phyloP scores from a whole-genome alignment of 2,329 filamentous ascomycete species.

The Stachybotrys elegans region DNA sequence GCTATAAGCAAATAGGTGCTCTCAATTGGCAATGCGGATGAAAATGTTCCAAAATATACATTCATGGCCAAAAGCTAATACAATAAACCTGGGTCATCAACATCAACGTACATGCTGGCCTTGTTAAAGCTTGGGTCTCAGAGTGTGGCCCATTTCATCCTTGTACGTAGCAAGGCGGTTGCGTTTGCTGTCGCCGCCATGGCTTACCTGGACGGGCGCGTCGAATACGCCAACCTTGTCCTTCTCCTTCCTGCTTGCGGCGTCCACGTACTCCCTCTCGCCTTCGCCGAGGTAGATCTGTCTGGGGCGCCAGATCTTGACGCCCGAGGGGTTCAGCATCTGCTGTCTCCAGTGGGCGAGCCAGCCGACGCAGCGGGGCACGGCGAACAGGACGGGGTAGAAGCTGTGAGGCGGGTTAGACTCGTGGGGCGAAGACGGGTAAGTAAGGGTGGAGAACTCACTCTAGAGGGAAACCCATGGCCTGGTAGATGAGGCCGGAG shows the following conservation, averaged over 20 bases:
- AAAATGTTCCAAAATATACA: too few relatives aligned
- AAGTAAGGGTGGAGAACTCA: slow-evolving; percentile 9
- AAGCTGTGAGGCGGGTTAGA: slow-evolving; percentile 23
- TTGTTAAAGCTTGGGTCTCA: slow-evolving; percentile 17
- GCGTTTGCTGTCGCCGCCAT: slow-evolving; percentile 38
- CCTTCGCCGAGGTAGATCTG: slow-evolving; percentile 43
- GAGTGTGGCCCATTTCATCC: slow-evolving; percentile 27
- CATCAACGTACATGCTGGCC: too few relatives aligned
- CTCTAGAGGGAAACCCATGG: slow-evolving; percentile 48
- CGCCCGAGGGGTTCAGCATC: slow-evolving; percentile 38
- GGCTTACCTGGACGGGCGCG: slow-evolving; percentile 28
- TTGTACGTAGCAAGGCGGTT: slow-evolving; percentile 33
- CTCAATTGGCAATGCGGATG: too few relatives aligned
- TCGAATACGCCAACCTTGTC: slow-evolving; percentile 25
- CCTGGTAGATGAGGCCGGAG: slow-evolving; percentile 46
- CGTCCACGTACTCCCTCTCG: slow-evolving; percentile 38
- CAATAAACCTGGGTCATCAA: too few relatives aligned
- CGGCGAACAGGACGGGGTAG: slow-evolving; percentile 46
- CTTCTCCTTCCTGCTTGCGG: slow-evolving; percentile 26
- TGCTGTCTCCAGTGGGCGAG: slow-evolving; percentile 47
- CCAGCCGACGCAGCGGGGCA: slow-evolving; percentile 46
- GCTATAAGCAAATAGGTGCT: too few relatives aligned
- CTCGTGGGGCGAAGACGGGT: not conserved
- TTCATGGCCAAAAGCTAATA: too few relatives aligned
- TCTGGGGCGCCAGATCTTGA: slow-evolving; percentile 46